A percentile compares a stretch with the other conserved stretches of the same genome.
Evolutionary conservation across 1,284 basidiomycete genomes (phyloP).

Genomic region (Marasmius fiardii): DNA sequence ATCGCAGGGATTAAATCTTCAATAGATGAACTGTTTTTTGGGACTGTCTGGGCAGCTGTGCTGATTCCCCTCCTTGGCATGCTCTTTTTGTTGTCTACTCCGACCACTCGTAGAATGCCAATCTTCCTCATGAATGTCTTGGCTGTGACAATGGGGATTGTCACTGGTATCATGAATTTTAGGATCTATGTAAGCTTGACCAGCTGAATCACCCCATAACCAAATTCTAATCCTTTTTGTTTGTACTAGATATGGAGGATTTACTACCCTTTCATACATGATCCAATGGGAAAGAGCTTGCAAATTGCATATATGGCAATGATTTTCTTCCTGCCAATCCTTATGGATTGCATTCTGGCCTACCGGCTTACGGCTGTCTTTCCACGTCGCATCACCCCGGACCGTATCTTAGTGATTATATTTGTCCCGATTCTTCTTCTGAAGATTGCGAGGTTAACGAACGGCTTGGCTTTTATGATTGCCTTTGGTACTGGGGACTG

Average conservation of each 20-base stretch:
- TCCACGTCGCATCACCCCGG: not conserved
- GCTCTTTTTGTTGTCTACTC: conserved; percentile 21
- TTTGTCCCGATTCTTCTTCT: not conserved
- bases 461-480: not conserved
- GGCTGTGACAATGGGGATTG: conserved; percentile 16
- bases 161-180: conserved; percentile 11
- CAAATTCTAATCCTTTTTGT: not conserved
- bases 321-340: not conserved
- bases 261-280: not conserved
- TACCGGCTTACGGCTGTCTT: not conserved
- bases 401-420: not conserved
- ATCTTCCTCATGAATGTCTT: conserved; percentile 22
- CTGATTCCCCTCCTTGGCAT: conserved; percentile 20
- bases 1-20: too few relatives aligned
- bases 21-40: too few relatives aligned
- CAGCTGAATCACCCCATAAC: not conserved
- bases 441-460: not conserved
- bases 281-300: not conserved
- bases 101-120: conserved; percentile 14
- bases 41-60: conserved; percentile 14
- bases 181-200: conserved; percentile 1
- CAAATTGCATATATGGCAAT: not conserved
- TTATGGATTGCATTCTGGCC: too few relatives aligned
- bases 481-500: not conserved
- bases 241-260: not conserved